Percentiles rank a stretch among this genome's conserved stretches.
Evolutionary conservation across 2,329 filamentous ascomycete genomes (phyloP).

Genomic region (Phialocephala sp.): DNA sequence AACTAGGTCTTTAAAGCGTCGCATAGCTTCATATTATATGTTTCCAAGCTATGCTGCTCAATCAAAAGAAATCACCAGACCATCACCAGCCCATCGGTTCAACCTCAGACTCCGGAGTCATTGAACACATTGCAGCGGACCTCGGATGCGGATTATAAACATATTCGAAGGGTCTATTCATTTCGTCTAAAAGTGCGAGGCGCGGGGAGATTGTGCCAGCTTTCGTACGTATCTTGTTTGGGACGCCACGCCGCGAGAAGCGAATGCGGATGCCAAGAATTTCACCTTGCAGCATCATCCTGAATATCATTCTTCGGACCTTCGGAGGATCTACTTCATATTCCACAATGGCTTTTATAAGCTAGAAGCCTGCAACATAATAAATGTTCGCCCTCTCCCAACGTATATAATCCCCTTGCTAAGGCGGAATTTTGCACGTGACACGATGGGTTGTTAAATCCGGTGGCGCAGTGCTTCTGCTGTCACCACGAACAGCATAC

Average conservation of each 20-base stretch:
- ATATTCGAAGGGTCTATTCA: background rate
- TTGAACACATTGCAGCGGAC: background rate
- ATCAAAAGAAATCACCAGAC: background rate
- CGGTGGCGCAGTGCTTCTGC: background rate
- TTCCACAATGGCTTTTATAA: too few species aligned
- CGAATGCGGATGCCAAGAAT: background rate
- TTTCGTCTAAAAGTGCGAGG: background rate
- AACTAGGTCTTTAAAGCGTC: background rate
- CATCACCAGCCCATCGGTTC: background rate
- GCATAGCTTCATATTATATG: background rate
- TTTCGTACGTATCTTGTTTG: background rate
- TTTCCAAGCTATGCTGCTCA: background rate
- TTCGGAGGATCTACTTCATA: background rate
- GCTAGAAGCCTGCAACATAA: too few species aligned
- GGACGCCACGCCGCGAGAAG: background rate
- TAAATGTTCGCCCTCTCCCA: too few species aligned
- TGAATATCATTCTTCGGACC: background rate
- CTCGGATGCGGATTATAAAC: background rate
- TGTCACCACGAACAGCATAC: background rate
- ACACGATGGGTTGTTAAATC: background rate
- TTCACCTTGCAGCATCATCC: background rate
- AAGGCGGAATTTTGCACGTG: background rate
- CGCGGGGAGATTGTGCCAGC: background rate
- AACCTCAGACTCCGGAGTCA: slow-evolving; percentile 1
- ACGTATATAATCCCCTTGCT: too few species aligned